phyloP scores from a whole-genome alignment of 805 yeast genomes.

The Yamadazyma phyllophila region DNA sequence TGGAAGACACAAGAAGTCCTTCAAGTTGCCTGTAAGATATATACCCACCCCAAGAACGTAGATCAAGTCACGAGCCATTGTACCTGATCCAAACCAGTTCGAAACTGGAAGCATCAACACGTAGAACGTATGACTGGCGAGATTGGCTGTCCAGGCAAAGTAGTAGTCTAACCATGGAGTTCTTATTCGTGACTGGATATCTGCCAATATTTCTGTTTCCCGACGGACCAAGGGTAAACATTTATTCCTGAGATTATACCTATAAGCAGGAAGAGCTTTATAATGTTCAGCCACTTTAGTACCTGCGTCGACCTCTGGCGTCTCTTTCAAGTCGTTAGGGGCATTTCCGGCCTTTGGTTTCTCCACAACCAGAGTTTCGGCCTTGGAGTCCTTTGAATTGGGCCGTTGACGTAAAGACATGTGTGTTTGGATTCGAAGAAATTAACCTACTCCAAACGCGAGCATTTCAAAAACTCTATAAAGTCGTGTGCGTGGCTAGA shows the following conservation, averaged over 20 bases:
- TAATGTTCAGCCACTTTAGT: slow-evolving; percentile 65
- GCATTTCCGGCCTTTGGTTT: background rate
- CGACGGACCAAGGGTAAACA: slow-evolving; percentile 55
- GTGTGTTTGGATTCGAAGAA: background rate
- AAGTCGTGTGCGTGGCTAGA: background rate
- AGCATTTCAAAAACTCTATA: background rate
- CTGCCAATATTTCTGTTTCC: slow-evolving; percentile 62
- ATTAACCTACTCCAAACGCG: background rate
- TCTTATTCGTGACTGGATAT: slow-evolving; percentile 54
- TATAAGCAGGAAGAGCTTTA: slow-evolving; percentile 46
- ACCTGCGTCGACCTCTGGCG: slow-evolving; percentile 3
- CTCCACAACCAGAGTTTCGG: background rate
- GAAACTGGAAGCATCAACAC: slow-evolving; percentile 85
- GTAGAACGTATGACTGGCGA: slow-evolving; percentile 93
- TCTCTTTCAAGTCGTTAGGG: background rate
- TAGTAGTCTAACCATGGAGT: slow-evolving; percentile 59
- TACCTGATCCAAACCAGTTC: slow-evolving; percentile 70
- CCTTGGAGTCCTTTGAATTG: background rate
- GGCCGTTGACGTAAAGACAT: slow-evolving; percentile 1
- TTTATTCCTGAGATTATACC: slow-evolving; percentile 53
- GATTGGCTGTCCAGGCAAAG: slow-evolving; percentile 82
- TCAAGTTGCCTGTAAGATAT: slow-evolving; percentile 67
- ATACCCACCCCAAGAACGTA: slow-evolving; percentile 67
- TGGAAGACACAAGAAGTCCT: slow-evolving; percentile 87
- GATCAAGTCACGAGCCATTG: slow-evolving; percentile 57